phyloP scores from a whole-genome alignment of 441 rosid species.

The Gossypium davidsonii region DNA sequence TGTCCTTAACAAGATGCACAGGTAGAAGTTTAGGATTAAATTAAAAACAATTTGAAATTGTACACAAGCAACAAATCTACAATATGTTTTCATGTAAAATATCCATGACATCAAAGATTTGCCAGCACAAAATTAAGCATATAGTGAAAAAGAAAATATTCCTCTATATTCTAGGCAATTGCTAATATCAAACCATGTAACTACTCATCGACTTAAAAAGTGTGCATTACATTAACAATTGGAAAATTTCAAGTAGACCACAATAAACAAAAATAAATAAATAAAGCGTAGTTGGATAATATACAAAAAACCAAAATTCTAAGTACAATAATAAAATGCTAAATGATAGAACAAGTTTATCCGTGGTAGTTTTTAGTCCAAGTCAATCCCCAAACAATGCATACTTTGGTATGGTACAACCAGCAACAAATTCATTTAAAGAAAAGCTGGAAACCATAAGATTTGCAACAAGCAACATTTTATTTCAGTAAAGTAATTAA shows the following conservation, averaged over 20 bases:
- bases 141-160: not conserved
- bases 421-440: not conserved
- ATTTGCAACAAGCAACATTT: not conserved
- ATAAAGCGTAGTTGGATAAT: not conserved
- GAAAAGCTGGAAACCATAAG: not conserved
- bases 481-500: not conserved
- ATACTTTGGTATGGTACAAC: not conserved
- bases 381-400: not conserved
- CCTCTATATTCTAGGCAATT: not conserved
- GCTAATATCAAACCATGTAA: constrained; percentile 1
- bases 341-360: not conserved
- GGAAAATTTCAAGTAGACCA: not conserved
- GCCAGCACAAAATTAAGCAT: not conserved
- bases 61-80: not conserved
- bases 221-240: not conserved
- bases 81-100: not conserved
- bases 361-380: not conserved
- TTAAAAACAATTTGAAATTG: not conserved
- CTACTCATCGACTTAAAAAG: not conserved
- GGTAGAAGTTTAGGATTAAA: not conserved
- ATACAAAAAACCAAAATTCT: not conserved
- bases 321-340: not conserved
- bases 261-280: not conserved
- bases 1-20: not conserved
- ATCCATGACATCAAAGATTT: not conserved